A percentile compares a stretch with the other conserved stretches of the same genome.
These are phyloP conservation scores for Curvularia sp. DNA, from an alignment of 2,329 filamentous ascomycete genomes.

Conservation along the genomic window DNA sequence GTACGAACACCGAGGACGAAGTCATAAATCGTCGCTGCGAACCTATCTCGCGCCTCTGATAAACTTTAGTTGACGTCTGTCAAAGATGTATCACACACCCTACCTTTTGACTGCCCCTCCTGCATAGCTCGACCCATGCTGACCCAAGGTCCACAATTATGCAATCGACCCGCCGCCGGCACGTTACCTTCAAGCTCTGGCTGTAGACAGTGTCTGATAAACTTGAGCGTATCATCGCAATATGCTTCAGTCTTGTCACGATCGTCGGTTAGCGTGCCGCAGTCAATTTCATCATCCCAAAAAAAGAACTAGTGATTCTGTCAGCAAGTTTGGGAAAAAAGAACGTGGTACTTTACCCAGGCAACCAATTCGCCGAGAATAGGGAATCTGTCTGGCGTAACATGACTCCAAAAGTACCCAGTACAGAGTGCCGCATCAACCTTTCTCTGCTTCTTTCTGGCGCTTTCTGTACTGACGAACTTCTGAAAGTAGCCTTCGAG, in stretches of 20 bases:
- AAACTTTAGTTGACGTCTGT: background rate
- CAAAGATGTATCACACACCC: too few relatives aligned
- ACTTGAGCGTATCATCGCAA: conserved; percentile 16
- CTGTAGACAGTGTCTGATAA: conserved; percentile 16
- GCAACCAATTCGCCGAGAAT: conserved; percentile 16
- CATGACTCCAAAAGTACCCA: conserved; percentile 16
- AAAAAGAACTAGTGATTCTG: conserved; percentile 14
- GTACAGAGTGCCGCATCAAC: conserved; percentile 16
- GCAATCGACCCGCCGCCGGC: conserved; percentile 16
- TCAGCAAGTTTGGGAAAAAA: background rate
- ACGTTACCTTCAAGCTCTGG: conserved; percentile 14
- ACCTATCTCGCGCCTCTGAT: conserved; percentile 16
- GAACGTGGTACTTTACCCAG: background rate
- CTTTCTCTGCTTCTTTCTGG: conserved; percentile 10
- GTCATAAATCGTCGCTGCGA: conserved; percentile 18
- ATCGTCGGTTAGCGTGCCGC: conserved; percentile 17
- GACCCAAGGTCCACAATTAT: conserved; percentile 18
- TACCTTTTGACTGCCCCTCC: conserved; percentile 18
- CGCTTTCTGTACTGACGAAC: conserved; percentile 13
- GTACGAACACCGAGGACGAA: conserved; percentile 13
- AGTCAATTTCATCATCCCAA: conserved; percentile 24
- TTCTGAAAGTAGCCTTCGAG: conserved; percentile 12
- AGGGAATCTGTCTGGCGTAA: conserved; percentile 8
- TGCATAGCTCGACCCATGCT: conserved; percentile 20
- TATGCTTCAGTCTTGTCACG: conserved; percentile 19